Evolutionary conservation across 2,329 filamentous ascomycete genomes (phyloP), one percentile per base, ranked within the genome.

Genomic region (Fusarium mundagurra): DNA sequence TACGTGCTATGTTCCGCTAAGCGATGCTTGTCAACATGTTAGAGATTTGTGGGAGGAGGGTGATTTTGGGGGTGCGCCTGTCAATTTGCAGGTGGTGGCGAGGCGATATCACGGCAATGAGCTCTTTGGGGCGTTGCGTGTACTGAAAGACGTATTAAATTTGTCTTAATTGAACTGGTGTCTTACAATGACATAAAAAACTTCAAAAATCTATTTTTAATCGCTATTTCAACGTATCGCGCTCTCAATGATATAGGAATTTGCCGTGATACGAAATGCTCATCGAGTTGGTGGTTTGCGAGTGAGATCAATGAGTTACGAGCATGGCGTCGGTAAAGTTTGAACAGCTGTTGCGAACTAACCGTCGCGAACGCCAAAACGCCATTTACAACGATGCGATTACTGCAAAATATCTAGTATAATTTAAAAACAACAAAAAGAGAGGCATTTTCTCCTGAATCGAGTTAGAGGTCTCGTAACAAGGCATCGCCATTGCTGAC

Each of bases 31-130:
- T 44, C 45, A 61, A 36, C 76, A 79, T n/a, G 81, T 80, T 7
- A 76, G 44, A 48, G 80, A 29, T 31, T 81, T 83, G 10, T 84
- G 82, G 82, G 78, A 77, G 11, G 71, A 72, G 22, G 74, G 77
- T 0, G 77, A 81, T 39, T 83, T 83, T 57, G 77, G 79, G 43
- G 80, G 80, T 0, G 81, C 81, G 0, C 82, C 82, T 2, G 61
- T 83, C 0, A 70, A 76, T 4, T 50, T 84, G n/a, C 82, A 83
- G 71, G 63, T 83, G 11, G 78, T 83, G 18, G 79, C 78, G 13
- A 74, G 79, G 1, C 82, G 80, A 62, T 76, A 81, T 57, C 76
- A 82, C 20, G 82, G 84, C 5, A 83, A 80, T 34, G 72, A 81
- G 36, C 67, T 84, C 0, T 83, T 83, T 67, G 77, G 72, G 20